phyloP scores from a whole-genome alignment of 2,329 filamentous ascomycete genomes.

The Epichloe scottii region DNA sequence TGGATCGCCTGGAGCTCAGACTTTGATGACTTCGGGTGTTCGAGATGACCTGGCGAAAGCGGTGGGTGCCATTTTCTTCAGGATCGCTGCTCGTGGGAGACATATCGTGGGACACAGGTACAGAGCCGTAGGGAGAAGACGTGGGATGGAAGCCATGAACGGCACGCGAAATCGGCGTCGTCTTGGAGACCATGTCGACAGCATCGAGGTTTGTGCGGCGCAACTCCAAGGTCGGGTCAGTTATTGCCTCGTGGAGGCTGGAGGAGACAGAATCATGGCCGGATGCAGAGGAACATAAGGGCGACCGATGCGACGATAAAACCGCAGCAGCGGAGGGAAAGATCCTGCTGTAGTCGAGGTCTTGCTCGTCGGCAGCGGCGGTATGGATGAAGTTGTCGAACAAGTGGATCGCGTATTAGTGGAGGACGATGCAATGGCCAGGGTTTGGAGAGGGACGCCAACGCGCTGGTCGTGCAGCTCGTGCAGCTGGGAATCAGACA shows the following conservation, averaged over 20 bases:
- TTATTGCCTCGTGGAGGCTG: slow-evolving; percentile 17
- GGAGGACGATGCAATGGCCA: slow-evolving; percentile 13
- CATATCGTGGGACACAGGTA: slow-evolving; percentile 22
- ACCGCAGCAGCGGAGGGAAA: neutral
- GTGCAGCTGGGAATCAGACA: slow-evolving; percentile 15
- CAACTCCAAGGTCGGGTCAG: slow-evolving; percentile 7
- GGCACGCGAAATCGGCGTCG: slow-evolving; percentile 23
- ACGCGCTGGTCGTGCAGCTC: slow-evolving; percentile 4
- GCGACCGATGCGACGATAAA: slow-evolving; percentile 1
- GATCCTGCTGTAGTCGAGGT: slow-evolving; percentile 1
- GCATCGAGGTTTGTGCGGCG: slow-evolving; percentile 2
- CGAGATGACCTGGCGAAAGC: slow-evolving; percentile 22
- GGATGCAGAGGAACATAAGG: slow-evolving; percentile 6
- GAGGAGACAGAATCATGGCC: slow-evolving; percentile 10
- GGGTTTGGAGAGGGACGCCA: slow-evolving; percentile 20
- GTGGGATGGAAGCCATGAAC: slow-evolving; percentile 15
- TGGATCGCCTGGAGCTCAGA: slow-evolving; percentile 20
- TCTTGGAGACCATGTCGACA: slow-evolving; percentile 23
- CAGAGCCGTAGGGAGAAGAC: slow-evolving; percentile 26
- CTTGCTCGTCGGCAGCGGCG: slow-evolving; percentile 8
- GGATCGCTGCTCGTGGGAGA: slow-evolving; percentile 24
- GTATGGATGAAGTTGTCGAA: slow-evolving; percentile 10
- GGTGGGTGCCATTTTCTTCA: slow-evolving; percentile 18
- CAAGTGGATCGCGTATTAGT: slow-evolving; percentile 13
- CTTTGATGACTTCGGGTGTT: slow-evolving; percentile 17